phyloP scores from a whole-genome alignment of 2,329 filamentous ascomycete species.

The Trichophyton mentagrophytes region DNA sequence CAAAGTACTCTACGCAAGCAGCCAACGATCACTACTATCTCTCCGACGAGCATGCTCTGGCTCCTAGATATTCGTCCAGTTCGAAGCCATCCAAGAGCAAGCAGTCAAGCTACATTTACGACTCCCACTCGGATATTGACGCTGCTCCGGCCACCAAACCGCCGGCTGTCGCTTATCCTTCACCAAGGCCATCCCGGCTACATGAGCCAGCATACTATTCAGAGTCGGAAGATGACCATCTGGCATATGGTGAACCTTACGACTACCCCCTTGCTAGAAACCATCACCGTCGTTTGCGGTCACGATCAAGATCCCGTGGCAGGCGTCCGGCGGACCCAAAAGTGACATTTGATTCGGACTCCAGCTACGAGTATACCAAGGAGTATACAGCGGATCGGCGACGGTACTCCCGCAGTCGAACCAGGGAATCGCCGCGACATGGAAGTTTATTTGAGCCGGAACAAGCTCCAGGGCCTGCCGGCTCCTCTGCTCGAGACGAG shows the following conservation, averaged over 20 bases:
- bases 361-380: constrained; percentile 7
- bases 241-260: constrained; percentile 3
- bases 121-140: neutral
- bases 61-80: neutral
- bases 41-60: neutral
- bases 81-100: neutral
- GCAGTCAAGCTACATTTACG: neutral
- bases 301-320: constrained; percentile 6
- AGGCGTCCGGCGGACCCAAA: neutral
- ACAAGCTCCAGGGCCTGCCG: neutral
- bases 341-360: constrained; percentile 14
- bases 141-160: neutral
- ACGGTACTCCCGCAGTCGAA: constrained; percentile 6
- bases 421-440: constrained; percentile 6
- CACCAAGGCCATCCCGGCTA: neutral
- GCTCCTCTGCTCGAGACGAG: neutral
- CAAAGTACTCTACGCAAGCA: constrained; percentile 13
- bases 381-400: neutral
- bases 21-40: neutral
- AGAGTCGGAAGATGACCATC: neutral
- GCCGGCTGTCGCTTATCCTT: neutral
- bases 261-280: neutral
- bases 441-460: neutral
- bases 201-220: neutral
- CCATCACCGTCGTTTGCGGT: neutral